phyloP scores from a whole-genome alignment of 176 grass and related monocot genomes.

The Phoenix roebelenii region DNA sequence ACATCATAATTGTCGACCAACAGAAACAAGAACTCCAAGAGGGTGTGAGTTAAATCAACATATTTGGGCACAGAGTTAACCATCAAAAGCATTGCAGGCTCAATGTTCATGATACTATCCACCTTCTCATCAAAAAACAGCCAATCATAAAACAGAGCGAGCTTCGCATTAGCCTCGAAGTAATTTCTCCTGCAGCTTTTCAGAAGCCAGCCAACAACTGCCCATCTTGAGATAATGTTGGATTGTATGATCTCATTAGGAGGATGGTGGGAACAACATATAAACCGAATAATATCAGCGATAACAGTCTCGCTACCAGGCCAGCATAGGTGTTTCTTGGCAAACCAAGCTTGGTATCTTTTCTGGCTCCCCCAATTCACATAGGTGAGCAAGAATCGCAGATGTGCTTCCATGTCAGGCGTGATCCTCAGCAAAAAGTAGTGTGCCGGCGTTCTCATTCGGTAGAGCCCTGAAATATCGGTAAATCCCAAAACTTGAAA shows the following conservation, averaged over 20 bases:
- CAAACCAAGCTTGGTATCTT: slow-evolving; percentile 80
- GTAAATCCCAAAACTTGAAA: slow-evolving; percentile 17
- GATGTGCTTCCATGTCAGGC: slow-evolving; percentile 63
- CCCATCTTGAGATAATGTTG: slow-evolving; percentile 63
- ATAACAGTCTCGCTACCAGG: slow-evolving; percentile 67
- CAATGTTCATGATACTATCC: slow-evolving; percentile 73
- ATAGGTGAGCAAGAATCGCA: slow-evolving; percentile 73
- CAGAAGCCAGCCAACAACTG: slow-evolving; percentile 73
- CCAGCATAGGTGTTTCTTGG: slow-evolving; percentile 47
- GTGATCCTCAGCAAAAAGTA: slow-evolving; percentile 31
- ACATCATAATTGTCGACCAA: slow-evolving; percentile 83
- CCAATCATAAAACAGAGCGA: slow-evolving; percentile 85
- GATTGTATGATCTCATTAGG: slow-evolving; percentile 65
- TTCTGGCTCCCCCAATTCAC: slow-evolving; percentile 78
- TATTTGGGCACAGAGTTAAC: slow-evolving; percentile 75
- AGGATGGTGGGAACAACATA: slow-evolving; percentile 57
- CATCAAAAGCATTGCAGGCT: slow-evolving; percentile 90
- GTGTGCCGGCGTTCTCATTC: slow-evolving; percentile 26
- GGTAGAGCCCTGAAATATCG: slow-evolving; percentile 33
- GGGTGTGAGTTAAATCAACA: slow-evolving; percentile 59
- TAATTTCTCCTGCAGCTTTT: slow-evolving; percentile 52
- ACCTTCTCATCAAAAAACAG: slow-evolving; percentile 53
- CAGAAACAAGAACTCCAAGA: slow-evolving; percentile 88
- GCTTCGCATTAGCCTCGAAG: slow-evolving; percentile 62
- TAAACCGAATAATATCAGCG: slow-evolving; percentile 62